Percentiles rank a stretch among this genome's conserved stretches.
Conservation (phyloP, 495 filamentous ascomycete genomes). For the Penicillium cosmopolitanum region DNA sequence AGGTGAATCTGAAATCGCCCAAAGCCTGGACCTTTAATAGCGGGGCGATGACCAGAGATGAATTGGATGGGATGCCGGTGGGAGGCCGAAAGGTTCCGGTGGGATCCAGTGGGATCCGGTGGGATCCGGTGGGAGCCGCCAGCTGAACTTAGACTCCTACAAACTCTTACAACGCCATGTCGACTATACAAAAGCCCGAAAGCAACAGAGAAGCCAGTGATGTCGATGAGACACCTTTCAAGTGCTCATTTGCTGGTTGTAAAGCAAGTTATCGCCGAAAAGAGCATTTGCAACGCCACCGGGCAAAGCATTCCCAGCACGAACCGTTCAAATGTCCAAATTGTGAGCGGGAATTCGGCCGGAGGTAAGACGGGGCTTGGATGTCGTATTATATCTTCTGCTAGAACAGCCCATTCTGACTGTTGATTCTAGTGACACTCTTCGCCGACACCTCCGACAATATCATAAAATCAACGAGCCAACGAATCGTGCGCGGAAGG, state of each 20-base stretch:
- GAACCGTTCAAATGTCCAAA: conserved; percentile 18
- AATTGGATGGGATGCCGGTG: conserved; percentile 13
- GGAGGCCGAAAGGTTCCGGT: neutral
- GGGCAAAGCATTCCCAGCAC: conserved; percentile 3
- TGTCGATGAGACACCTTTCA: neutral
- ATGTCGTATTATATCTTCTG: no score
- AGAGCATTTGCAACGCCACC: conserved; percentile 11
- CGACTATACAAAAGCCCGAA: neutral
- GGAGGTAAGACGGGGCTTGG: conserved; percentile 20
- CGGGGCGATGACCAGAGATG: no score
- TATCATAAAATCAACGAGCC: conserved; percentile 25
- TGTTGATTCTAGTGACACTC: conserved; percentile 27
- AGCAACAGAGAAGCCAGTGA: neutral
- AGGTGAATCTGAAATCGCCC: no score
- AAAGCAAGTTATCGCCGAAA: conserved; percentile 10
- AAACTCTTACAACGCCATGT: neutral
- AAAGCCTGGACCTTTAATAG: no score
- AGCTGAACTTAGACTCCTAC: neutral
- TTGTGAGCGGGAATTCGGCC: conserved; percentile 24
- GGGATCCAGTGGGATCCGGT: neutral
- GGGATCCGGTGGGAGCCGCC: neutral
- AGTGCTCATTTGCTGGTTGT: conserved; percentile 7
- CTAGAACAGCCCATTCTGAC: no score
- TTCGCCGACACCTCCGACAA: conserved; percentile 31
- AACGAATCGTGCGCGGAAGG: conserved; percentile 12